A percentile compares a stretch with the other conserved stretches of the same genome.
phyloP scores from a whole-genome alignment of 805 yeast genomes.

The Saturnispora quitensis region DNA sequence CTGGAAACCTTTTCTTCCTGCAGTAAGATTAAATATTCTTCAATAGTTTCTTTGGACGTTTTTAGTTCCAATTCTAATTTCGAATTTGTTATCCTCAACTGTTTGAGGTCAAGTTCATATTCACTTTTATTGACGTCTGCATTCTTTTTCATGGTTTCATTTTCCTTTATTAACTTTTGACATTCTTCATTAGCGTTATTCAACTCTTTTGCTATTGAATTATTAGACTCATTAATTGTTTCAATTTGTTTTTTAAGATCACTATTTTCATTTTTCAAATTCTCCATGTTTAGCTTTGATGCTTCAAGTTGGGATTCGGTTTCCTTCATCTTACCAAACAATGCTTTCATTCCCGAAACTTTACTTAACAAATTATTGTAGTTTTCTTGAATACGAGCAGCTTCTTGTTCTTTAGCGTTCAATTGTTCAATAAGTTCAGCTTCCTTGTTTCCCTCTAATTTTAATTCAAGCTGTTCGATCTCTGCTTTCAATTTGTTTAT shows the following conservation, averaged over 20 bases:
- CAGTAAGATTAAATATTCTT: conserved; percentile 28
- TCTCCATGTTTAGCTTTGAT: conserved; percentile 26
- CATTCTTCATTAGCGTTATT: conserved; percentile 44
- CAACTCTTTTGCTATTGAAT: conserved; percentile 25
- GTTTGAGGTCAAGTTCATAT: conserved; percentile 32
- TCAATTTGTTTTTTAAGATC: conserved; percentile 9
- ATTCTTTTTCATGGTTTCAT: conserved; percentile 32
- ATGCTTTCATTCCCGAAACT: conserved; percentile 63
- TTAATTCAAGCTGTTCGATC: conserved; percentile 1
- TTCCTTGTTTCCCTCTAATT: neutral
- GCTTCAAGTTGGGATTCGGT: conserved; percentile 47
- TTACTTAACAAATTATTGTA: conserved; percentile 55
- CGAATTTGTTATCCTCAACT: conserved; percentile 32
- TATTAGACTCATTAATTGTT: neutral
- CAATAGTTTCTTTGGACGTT: conserved; percentile 28
- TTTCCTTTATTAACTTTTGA: conserved; percentile 36
- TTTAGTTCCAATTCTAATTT: conserved; percentile 31
- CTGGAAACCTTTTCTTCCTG: conserved; percentile 35
- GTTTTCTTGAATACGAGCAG: conserved; percentile 47
- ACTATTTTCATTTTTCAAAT: conserved; percentile 27
- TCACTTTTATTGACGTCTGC: conserved; percentile 32
- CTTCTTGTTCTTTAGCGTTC: conserved; percentile 35
- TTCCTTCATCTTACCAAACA: conserved; percentile 66
- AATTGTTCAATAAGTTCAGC: conserved; percentile 22
- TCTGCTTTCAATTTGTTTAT: conserved; percentile 5